Evolutionary conservation across 2,329 filamentous ascomycete genomes (phyloP), one percentile per base, ranked within the genome.

Genomic region (Sphaerulina musiva): DNA sequence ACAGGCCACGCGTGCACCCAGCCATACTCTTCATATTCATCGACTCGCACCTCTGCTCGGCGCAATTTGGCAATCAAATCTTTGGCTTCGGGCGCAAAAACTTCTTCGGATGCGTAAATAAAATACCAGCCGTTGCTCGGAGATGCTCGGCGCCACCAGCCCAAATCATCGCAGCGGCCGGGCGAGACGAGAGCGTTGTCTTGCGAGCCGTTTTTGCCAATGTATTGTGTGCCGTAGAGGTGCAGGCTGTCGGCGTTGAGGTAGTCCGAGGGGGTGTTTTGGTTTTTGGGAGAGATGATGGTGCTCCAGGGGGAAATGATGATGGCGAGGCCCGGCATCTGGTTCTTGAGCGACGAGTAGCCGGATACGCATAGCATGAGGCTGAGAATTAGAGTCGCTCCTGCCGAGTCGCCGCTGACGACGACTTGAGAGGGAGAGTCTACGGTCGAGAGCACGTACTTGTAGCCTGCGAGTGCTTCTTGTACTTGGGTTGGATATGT

Each of bases 1-100:
- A 95, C 84, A 0, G 88, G 87, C 89, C 89, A 95, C 9, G 85
- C 88, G 69, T 95, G 89, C 54, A 93, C 84, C 2, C 82, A 84
- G 11, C 81, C 84, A 29, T 76, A 71, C 60, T 87, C 82, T 64
- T 82, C 80, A 62, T 80, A 74, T 52, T 76, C 76, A 10, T 77
- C 74, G n/a, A 86, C 76, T 38, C 77, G 68, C 34, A 81, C 70
- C 2, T 78, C 78, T 11, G 78, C 74, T 47, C 76, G 76, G 54
- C 76, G 73, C 53, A 88, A 73, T 31, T 80, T 70, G 10, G 71
- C 69, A 10, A 87, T 73, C 56, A 89, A 72, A 23, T 77, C 75
- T 59, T 80, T 74, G 14, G 88, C 85, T 59, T 90, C 87, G 0
- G 82, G 79, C 1, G 82, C 83, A 59, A 95, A 83, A 0, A 93